A percentile compares a stretch with the other conserved stretches of the same genome.
Conservation (phyloP, 2,329 filamentous ascomycete species). For the Madurella fahalii region DNA sequence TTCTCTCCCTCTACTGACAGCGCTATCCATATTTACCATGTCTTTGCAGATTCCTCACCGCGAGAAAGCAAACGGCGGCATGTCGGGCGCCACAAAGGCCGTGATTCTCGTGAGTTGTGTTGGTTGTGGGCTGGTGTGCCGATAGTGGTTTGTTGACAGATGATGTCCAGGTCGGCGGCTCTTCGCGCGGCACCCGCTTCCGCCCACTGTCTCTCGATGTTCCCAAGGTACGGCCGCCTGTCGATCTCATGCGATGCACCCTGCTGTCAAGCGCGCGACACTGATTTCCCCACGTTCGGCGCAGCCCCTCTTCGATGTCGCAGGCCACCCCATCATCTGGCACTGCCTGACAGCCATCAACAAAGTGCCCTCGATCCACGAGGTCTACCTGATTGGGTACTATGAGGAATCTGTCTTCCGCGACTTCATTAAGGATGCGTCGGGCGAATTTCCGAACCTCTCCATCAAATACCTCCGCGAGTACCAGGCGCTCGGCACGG, state of each 20-base stretch:
- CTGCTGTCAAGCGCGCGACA: background rate
- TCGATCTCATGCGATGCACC: background rate
- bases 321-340: slow-evolving; percentile 96
- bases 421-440: slow-evolving; percentile 93
- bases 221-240: slow-evolving; percentile 66
- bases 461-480: slow-evolving; percentile 94
- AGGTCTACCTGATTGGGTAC: slow-evolving; percentile 98
- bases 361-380: slow-evolving; percentile 84
- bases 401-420: slow-evolving; percentile 97
- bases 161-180: slow-evolving; percentile 73
- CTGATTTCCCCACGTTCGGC: background rate
- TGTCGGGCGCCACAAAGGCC: slow-evolving; percentile 71
- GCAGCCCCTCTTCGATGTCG: slow-evolving; percentile 95
- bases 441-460: slow-evolving; percentile 79
- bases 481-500: slow-evolving; percentile 93
- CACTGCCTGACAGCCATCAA: slow-evolving; percentile 91
- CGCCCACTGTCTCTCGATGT: slow-evolving; percentile 91
- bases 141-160: slow-evolving; percentile 22
- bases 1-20: background rate
- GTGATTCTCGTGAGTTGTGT: slow-evolving; percentile 73
- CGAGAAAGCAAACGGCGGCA: slow-evolving; percentile 44
- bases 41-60: slow-evolving; percentile 55
- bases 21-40: slow-evolving; percentile 34
- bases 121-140: slow-evolving; percentile 1
- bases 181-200: slow-evolving; percentile 92